Conservation (phyloP, 192 early-diverging fungal genomes). For the Mycoemilia scoparia region DNA sequence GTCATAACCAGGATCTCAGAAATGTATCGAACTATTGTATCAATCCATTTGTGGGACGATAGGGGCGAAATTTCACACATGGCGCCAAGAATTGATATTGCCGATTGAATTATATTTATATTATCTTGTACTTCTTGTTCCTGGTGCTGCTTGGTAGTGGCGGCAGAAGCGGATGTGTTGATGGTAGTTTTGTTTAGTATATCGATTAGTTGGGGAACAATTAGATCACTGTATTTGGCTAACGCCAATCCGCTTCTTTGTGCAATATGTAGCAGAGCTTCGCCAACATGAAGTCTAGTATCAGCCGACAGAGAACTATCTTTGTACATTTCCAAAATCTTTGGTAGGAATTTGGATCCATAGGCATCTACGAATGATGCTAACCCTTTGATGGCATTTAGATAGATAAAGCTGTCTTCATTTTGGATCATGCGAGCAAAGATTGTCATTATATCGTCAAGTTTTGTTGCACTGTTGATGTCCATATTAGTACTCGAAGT, state of each 20-base stretch:
- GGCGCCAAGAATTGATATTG: too few species aligned
- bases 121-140: too few species aligned
- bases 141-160: too few species aligned
- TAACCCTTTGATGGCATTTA: constrained; percentile 81
- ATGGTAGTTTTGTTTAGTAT: constrained; percentile 20
- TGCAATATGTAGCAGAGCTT: constrained; percentile 72
- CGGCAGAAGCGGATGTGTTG: too few species aligned
- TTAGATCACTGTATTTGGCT: constrained; percentile 36
- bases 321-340: constrained; percentile 50
- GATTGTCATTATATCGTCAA: constrained; percentile 48
- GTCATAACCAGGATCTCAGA: too few species aligned
- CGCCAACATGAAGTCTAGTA: constrained; percentile 61
- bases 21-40: too few species aligned
- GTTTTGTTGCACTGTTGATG: constrained; percentile 19
- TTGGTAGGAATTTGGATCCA: constrained; percentile 44
- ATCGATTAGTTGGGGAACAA: constrained; percentile 17
- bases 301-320: constrained; percentile 33
- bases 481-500: too few species aligned
- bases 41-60: too few species aligned
- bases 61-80: too few species aligned
- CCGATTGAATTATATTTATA: too few species aligned
- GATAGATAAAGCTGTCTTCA: constrained; percentile 78
- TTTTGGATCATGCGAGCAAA: constrained; percentile 64
- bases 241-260: constrained; percentile 63
- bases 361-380: constrained; percentile 66